Conservation (phyloP, 2,329 filamentous ascomycete species). For the Chaetomium olivaceum region DNA sequence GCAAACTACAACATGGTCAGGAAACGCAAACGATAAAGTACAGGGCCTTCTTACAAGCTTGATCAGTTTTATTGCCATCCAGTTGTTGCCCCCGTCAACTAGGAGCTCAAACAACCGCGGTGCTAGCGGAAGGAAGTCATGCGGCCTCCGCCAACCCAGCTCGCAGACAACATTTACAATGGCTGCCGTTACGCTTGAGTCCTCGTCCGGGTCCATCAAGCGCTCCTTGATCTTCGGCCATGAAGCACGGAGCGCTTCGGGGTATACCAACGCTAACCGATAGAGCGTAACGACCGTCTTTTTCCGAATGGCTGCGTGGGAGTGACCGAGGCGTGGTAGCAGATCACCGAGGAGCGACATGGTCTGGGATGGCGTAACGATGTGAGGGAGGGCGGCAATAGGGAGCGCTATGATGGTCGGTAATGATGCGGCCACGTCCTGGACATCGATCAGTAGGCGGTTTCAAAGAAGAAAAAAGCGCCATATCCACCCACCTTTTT, state of each 20-base stretch:
- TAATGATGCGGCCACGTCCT: conserved; percentile 73
- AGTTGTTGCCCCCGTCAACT: conserved; percentile 92
- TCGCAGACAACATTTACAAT: conserved; percentile 98
- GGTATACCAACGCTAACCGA: conserved; percentile 90
- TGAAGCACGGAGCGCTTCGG: conserved; percentile 84
- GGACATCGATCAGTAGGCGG: conserved; percentile 26
- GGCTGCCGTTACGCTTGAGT: conserved; percentile 89
- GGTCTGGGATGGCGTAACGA: conserved; percentile 89
- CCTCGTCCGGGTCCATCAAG: conserved; percentile 84
- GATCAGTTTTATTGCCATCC: conserved; percentile 99
- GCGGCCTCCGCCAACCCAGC: conserved; percentile 87
- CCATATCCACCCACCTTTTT: conserved; percentile 66
- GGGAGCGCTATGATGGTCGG: conserved; percentile 81
- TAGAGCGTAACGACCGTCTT: conserved; percentile 96
- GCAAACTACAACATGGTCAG: conserved; percentile 68
- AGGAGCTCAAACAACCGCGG: conserved; percentile 89
- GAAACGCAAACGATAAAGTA: neutral
- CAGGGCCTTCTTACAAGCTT: conserved; percentile 65
- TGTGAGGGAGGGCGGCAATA: conserved; percentile 86
- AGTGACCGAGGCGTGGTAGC: conserved; percentile 82
- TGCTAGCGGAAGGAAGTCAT: conserved; percentile 90
- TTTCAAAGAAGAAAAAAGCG: conserved; percentile 37
- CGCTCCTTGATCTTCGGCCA: conserved; percentile 98
- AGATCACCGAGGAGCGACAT: conserved; percentile 86
- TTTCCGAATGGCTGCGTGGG: conserved; percentile 82